Conservation (phyloP, 2,329 filamentous ascomycete species). For the Colletotrichum plurivorum region DNA sequence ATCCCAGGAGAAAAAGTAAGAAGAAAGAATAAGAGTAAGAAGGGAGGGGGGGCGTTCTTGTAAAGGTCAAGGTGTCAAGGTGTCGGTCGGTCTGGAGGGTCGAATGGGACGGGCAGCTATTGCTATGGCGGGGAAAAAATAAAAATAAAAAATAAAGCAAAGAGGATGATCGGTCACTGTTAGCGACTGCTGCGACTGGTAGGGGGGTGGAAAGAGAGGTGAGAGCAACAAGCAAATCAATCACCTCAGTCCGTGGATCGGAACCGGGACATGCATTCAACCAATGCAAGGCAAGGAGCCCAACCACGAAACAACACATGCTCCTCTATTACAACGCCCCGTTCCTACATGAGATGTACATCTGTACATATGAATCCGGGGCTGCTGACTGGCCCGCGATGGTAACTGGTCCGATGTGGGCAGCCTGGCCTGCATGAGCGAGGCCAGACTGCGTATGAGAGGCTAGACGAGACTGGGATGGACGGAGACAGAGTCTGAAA, state of each 20-base stretch:
- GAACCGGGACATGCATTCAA: conserved; percentile 17
- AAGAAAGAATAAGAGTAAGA: conserved; percentile 9
- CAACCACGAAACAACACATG: conserved; percentile 20
- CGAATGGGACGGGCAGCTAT: background rate
- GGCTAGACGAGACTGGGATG: background rate
- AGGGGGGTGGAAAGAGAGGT: conserved; percentile 22
- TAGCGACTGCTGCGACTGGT: conserved; percentile 21
- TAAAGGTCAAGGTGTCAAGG: conserved; percentile 12
- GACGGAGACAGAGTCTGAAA: background rate
- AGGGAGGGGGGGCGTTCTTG: conserved; percentile 14
- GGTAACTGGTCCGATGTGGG: conserved; percentile 8
- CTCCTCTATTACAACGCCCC: background rate
- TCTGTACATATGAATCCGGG: background rate
- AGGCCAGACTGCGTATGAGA: background rate
- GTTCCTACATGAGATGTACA: background rate
- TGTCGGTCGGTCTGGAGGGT: conserved; percentile 19
- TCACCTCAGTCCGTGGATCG: conserved; percentile 10
- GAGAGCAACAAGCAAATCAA: conserved; percentile 6
- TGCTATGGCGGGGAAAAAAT: conserved; percentile 31
- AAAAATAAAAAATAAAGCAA: conserved; percentile 2
- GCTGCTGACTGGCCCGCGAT: background rate
- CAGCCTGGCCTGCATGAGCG: background rate
- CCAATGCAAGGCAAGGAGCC: conserved; percentile 25
- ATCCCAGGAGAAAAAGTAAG: conserved; percentile 35
- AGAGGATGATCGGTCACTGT: conserved; percentile 29